phyloP scores from a whole-genome alignment of 352 stramenopile genomes.

The Pythium insidiosum region DNA sequence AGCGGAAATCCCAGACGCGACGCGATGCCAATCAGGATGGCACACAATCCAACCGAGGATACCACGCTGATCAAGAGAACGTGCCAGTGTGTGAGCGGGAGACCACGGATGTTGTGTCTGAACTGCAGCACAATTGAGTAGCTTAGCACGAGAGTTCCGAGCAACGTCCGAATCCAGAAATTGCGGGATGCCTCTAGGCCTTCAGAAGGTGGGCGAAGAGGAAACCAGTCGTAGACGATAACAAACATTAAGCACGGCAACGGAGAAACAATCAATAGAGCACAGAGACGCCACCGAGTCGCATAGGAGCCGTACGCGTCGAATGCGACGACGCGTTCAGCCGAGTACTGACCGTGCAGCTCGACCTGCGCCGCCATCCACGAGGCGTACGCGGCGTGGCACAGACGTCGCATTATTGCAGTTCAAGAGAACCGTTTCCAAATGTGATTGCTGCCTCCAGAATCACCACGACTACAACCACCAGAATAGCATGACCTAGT shows the following conservation, averaged over 20 bases:
- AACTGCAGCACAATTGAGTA: constrained; percentile 6
- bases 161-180: constrained; percentile 13
- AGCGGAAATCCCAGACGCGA: too few species aligned
- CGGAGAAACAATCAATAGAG: constrained; percentile 2
- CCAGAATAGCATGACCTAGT: too few species aligned
- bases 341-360: constrained; percentile 18
- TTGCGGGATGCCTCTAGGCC: not conserved
- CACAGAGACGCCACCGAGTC: not conserved
- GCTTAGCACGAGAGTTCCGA: constrained; percentile 6
- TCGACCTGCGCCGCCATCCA: constrained; percentile 9
- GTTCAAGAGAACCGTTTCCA: too few species aligned
- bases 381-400: too few species aligned
- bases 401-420: too few species aligned
- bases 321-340: constrained; percentile 2
- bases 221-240: constrained; percentile 6
- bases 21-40: constrained; percentile 6
- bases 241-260: constrained; percentile 4
- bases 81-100: constrained; percentile 1
- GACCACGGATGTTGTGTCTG: not conserved
- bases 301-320: not conserved
- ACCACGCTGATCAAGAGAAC: not conserved
- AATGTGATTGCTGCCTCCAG: too few species aligned
- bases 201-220: not conserved
- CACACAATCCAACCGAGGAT: not conserved
- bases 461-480: too few species aligned